Base-by-base conservation (phyloP, 176 grass and related monocot genomes). In the Typha latifolia region DNA sequence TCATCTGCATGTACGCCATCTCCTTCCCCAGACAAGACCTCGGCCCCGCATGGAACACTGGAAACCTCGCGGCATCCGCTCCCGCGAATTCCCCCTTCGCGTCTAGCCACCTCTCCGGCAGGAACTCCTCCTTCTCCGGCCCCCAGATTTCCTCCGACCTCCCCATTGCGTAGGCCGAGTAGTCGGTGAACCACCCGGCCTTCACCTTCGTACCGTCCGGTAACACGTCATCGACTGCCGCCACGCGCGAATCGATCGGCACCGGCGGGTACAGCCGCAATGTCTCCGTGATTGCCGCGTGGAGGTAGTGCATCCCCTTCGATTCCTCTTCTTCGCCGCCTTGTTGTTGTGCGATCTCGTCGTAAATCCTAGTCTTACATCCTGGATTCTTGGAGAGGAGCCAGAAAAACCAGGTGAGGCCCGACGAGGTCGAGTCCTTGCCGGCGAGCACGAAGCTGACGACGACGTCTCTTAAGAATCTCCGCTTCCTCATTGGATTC, bases 321-420 rank as follows among this genome's bases (percentile, higher is more conserved):
- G 86, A 64, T 12, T 82, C 82, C 8, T 81, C 72, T 0, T 73
- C 48, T 0, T 73, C 48, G 48, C 63, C 65, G 67, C 19, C 19
- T 6, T 12, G 12, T 1, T 24, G 16, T 5, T 61, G 71, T 51
- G 74, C 64, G 7, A 64, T 80, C 61, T 86, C 83, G 51, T 84
- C 68, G 72, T 67, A 5, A 22, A 82, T 82, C 19, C 55, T 82
- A 51, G 68, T 12, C 66, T 87, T 77, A 76, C 43, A 63, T 66
- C 62, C 78, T 72, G 64, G 84, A 70, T 63, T 53, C 84, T 51
- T 66, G 66, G 49, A 84, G 6, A 82, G 77, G 22, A 86, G 78
- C 90, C 90, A 95, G 83, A 95, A 90, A 71, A 95, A 79, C 86
- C 90, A 90, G 0, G 80, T 80, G 2, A 95, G 78, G 0, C 68